A percentile compares a stretch with the other conserved stretches of the same genome.
Conservation (phyloP, 2,329 filamentous ascomycete species). For the Colletotrichum simmondsii region DNA sequence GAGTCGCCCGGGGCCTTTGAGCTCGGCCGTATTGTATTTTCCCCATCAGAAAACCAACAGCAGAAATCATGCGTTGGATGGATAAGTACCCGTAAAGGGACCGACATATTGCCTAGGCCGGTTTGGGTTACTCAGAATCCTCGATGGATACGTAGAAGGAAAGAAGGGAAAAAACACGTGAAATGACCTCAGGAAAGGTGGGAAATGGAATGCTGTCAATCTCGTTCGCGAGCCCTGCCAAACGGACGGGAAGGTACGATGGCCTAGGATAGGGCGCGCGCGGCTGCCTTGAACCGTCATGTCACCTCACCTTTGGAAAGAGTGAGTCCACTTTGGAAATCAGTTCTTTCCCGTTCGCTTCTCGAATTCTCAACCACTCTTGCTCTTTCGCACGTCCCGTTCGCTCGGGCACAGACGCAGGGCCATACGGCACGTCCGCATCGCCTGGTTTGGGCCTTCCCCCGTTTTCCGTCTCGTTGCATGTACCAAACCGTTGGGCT, state of each 20-base stretch:
- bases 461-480: not conserved
- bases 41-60: not conserved
- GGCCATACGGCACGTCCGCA: not conserved
- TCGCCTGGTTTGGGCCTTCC: not conserved
- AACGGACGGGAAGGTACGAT: not conserved
- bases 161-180: slow-evolving; percentile 8
- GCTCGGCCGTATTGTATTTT: not conserved
- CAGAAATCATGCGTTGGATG: not conserved
- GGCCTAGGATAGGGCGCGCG: not conserved
- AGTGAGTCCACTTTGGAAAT: slow-evolving; percentile 24
- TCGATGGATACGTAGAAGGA: too few species aligned
- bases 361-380: not conserved
- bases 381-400: not conserved
- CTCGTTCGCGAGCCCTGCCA: not conserved
- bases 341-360: too few species aligned
- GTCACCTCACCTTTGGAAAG: slow-evolving; percentile 9
- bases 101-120: slow-evolving; percentile 6
- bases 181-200: slow-evolving; percentile 13
- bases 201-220: slow-evolving; percentile 32
- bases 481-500: not conserved
- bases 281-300: not conserved
- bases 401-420: not conserved
- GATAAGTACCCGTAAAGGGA: not conserved
- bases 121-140: not conserved
- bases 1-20: not conserved